Evolutionary conservation across 208 protist species (phyloP).

Genomic region (Crithidia fasciculata): DNA sequence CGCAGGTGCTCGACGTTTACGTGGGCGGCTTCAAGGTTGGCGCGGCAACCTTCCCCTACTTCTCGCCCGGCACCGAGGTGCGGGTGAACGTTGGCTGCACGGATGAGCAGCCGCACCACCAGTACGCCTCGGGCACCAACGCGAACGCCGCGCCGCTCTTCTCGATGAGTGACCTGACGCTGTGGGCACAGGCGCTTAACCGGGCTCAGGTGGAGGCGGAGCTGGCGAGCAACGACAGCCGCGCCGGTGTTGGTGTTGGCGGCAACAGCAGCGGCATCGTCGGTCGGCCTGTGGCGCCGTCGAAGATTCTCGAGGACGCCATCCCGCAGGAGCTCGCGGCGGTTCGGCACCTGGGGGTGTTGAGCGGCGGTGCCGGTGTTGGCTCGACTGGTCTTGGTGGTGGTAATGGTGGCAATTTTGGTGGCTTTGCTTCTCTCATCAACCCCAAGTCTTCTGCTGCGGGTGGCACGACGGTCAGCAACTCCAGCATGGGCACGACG

Average conservation of each 20-base stretch:
- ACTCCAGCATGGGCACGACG: constrained; percentile 11
- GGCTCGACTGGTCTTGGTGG: constrained; percentile 12
- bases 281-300: neutral
- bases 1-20: constrained; percentile 64
- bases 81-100: constrained; percentile 65
- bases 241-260: neutral
- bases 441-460: neutral
- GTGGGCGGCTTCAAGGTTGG: constrained; percentile 77
- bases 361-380: neutral
- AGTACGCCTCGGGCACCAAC: constrained; percentile 30
- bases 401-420: constrained; percentile 18
- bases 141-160: constrained; percentile 52
- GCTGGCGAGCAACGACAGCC: constrained; percentile 36
- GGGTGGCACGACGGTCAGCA: constrained; percentile 1
- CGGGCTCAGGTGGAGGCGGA: constrained; percentile 71
- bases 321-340: constrained; percentile 53
- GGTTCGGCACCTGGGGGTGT: neutral
- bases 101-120: constrained; percentile 19
- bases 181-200: constrained; percentile 82
- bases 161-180: constrained; percentile 64
- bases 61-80: constrained; percentile 48
- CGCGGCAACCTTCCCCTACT: constrained; percentile 49
- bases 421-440: constrained; percentile 15
- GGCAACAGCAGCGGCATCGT: too few species aligned
- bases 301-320: constrained; percentile 59